Evolutionary conservation across 1,139 yeast species (phyloP), one percentile per base, ranked within the genome.

Genomic region (Diutina rugosa): DNA sequence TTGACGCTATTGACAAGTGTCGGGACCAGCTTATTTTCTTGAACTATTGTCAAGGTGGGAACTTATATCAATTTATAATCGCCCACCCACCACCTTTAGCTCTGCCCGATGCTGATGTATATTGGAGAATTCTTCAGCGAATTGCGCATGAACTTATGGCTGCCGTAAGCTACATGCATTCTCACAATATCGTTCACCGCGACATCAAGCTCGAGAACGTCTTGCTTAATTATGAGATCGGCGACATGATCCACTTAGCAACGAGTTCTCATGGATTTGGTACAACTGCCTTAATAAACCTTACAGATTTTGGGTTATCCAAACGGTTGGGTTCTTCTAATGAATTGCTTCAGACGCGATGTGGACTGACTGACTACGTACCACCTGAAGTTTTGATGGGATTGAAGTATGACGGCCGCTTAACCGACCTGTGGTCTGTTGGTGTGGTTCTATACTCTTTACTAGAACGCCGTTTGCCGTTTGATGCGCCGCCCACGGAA

Each of bases 281-380:
- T 18, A 32, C 12, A 12, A 32, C 28, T 21, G 29, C 53, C 3
- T 16, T 49, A 14, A 49, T 30, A 1, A 84, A 87, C 46, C 68
- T 93, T 51, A 85, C 96, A 0, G 99, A 93, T 72, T 84, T 93
- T 69, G 99, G 99, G 0, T 76, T 93, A 32, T 86, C 96, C 14
- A 84, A 90, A 63, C 73, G 76, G 56, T 77, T 91, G 26, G 80
- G 79, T 55, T 78, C 80, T 1, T 74, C 72, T 0, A 74, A 79
- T 60, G 89, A 90, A 48, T 63, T 85, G 57, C 75, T 95, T 35
- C 77, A 86, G 2, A 91, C 98, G 0, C 72, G 98, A 58, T 93
- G 99, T 69, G 99, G 99, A 0, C 87, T 96, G 0, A 97, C 90
- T 61, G 98, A 93, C 67, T 93, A 93, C 63, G 96, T 93, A 2